Base-by-base conservation (phyloP, 2,329 filamentous ascomycete species). In the Leptoxyphium fumago region DNA sequence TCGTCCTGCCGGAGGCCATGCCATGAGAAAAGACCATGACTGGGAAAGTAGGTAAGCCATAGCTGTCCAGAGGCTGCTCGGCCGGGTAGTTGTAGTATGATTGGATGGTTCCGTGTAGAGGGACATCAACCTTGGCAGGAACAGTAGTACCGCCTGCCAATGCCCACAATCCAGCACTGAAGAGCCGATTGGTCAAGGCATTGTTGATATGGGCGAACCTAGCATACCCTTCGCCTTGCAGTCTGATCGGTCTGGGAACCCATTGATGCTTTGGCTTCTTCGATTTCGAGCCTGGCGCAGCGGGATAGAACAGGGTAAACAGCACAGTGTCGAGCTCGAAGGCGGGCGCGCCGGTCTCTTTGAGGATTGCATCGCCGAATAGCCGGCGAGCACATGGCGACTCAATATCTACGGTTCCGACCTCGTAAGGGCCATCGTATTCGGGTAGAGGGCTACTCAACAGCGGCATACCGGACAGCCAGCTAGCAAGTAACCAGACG, bases 21-120 rank as follows among this genome's bases (percentile, higher is more conserved):
- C 67, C 67, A 49, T 70, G 67, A 2, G 63, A 66, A 48, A 70
- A 69, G 5, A 70, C 60, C 10, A 69, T 60, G 39, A 66, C 60
- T 0, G 67, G 66, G 26, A 68, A 60, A 13, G 48, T 50, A 1
- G 56, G 56, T 9, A 58, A 47, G 10, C 55, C 55, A 42, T 57
- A 55, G 26, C 55, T 51, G 40, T 61, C 59, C 14, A 18, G 11
- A 21, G 38, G 38, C 38, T 40, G 38, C 17, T 40, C 38, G 14
- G 38, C 38, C 6, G 38, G 15, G 7, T 29, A 15, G 32, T 36
- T 36, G 32, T 36, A 36, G 32, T 36, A 36, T 13, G 32, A 36
- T 28, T 28, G 14, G 5, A 48, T 45, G n/a, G 51, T 55, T 38
- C 57, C 56, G 36, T 65, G 55, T 5, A 69, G 48, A 1, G 65